Conservation (phyloP, 2,329 filamentous ascomycete species). For the Raffaelea albimanens region DNA sequence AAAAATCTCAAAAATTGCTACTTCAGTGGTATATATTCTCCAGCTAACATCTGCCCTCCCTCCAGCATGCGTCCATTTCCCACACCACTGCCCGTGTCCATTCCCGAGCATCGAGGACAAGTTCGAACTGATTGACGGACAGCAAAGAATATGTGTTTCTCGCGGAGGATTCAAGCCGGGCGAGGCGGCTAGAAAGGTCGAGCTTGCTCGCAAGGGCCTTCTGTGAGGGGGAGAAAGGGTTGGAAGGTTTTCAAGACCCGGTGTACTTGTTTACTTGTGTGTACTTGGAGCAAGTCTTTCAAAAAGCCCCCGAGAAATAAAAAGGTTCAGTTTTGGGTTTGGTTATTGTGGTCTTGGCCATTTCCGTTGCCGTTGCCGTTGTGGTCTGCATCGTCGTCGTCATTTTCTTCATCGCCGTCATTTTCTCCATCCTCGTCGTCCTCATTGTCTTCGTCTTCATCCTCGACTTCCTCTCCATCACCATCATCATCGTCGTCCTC, state of each 20-base stretch:
- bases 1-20: too few species aligned
- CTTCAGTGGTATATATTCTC: not conserved
- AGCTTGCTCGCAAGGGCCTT: slow-evolving; percentile 70
- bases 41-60: not conserved
- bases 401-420: not conserved
- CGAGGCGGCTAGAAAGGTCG: slow-evolving; percentile 66
- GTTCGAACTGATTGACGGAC: slow-evolving; percentile 64
- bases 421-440: not conserved
- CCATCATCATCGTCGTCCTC: not conserved
- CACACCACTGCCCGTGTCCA: slow-evolving; percentile 92
- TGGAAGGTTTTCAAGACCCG: too few species aligned
- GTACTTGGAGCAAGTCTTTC: too few species aligned
- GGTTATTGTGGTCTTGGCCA: not conserved
- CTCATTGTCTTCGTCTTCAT: not conserved
- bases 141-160: slow-evolving; percentile 61
- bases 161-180: slow-evolving; percentile 66
- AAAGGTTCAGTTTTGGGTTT: too few species aligned
- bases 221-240: slow-evolving; percentile 37
- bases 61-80: slow-evolving; percentile 81
- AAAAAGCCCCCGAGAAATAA: too few species aligned
- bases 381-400: not conserved
- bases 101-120: slow-evolving; percentile 72
- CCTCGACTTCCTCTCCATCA: not conserved
- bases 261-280: too few species aligned
- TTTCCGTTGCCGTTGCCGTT: not conserved